Evolutionary conservation across 176 grass and related monocot genomes (phyloP), one percentile per base, ranked within the genome.

Genomic region (Avena atlantica): DNA sequence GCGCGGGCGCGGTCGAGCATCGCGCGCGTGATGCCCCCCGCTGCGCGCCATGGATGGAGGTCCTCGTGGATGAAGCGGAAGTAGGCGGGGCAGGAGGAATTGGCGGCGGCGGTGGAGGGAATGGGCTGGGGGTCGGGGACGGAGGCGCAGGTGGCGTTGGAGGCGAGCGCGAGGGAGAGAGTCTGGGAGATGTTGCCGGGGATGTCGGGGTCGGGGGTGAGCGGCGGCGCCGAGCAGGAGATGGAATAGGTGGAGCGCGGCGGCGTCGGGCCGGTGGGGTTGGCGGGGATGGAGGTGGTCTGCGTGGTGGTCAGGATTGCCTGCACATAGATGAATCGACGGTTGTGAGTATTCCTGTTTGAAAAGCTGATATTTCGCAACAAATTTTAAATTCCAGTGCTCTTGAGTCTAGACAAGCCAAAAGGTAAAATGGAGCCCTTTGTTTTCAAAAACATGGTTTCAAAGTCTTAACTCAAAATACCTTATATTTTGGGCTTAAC

Each of bases 21-120:
- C 8, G 69, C 68, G 47, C 92, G 82, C 12, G 95, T 93, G 77
- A 98, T 95, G 0, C 94, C 89, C 5, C 84, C 92, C 12, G 80
- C 78, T 42, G 81, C 74, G 75, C 91, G 91, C 96, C 96, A 98
- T 85, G 93, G 92, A 71, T 85, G 93, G 20, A 98, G 90, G 77
- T 98, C 93, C 64, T 98, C 92, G 34, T 98, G 86, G 80, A 98
- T 94, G 89, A 86, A 95, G 23, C 90, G 93, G 83, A 98, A 98
- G 88, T 93, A 95, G 60, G 91, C 58, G 2, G 95, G 95, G 83
- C 93, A 97, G 66, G 87, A 55, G 70, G 88, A 81, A 64, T 76
- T 91, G 72, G 70, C 36, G 12, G 66, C 6, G 65, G 66, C 14
- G 74, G 63, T 44, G 19, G 76, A n/a, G 13, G 91, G 62, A 0